Conservation (phyloP, 257 asterid species). For the Petunia axillaris region DNA sequence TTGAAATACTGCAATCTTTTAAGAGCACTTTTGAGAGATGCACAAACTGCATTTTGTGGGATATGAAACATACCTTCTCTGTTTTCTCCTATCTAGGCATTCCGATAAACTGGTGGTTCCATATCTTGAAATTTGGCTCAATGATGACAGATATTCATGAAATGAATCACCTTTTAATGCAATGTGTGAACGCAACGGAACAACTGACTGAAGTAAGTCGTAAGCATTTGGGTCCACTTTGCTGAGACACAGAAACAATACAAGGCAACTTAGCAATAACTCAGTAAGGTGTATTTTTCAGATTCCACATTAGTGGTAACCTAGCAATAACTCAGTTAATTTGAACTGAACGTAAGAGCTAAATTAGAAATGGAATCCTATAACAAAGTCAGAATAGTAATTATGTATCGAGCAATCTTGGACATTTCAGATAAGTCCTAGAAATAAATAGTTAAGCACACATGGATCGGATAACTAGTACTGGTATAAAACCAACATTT, state of each 20-base stretch:
- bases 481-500: background rate
- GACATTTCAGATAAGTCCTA: background rate
- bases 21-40: background rate
- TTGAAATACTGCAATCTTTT: background rate
- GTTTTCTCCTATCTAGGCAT: constrained; percentile 38
- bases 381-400: background rate
- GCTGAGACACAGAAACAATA: constrained; percentile 45
- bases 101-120: constrained; percentile 63
- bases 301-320: background rate
- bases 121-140: constrained; percentile 83
- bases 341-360: constrained; percentile 6
- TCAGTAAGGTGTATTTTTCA: background rate
- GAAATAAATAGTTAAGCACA: background rate
- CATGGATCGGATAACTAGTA: background rate
- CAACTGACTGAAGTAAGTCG: constrained; percentile 54
- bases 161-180: constrained; percentile 64
- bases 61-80: constrained; percentile 60
- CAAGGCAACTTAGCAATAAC: constrained; percentile 17
- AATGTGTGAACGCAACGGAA: constrained; percentile 64
- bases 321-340: background rate
- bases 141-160: constrained; percentile 76
- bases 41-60: constrained; percentile 21
- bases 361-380: background rate
- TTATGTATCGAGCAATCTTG: background rate
- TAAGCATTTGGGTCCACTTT: constrained; percentile 41